Percentiles rank a stretch among this genome's conserved stretches.
These are phyloP conservation scores for Lachnellula cervina DNA, from an alignment of 2,329 filamentous ascomycete species.

Conservation along the genomic window DNA sequence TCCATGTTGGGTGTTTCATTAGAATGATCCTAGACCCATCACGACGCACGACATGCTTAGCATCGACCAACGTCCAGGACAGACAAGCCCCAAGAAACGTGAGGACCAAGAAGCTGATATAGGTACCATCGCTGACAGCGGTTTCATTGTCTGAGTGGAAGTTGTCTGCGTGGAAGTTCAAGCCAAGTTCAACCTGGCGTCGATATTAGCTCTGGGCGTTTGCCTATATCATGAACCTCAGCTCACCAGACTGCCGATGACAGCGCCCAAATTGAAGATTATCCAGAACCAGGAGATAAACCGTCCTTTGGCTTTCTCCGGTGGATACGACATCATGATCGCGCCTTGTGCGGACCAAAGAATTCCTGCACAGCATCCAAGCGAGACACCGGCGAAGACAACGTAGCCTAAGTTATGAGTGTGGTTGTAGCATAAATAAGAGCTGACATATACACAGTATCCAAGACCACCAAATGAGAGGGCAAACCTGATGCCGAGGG, in stretches of 20 bases:
- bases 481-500: slow-evolving; percentile 62
- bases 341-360: slow-evolving; percentile 77
- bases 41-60: slow-evolving; percentile 65
- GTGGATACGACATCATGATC: slow-evolving; percentile 84
- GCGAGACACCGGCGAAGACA: slow-evolving; percentile 69
- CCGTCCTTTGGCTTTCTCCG: slow-evolving; percentile 73
- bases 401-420: slow-evolving; percentile 50
- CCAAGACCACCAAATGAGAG: slow-evolving; percentile 68
- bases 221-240: slow-evolving; percentile 13
- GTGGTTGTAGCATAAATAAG: slow-evolving; percentile 47
- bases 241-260: slow-evolving; percentile 65
- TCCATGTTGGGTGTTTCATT: slow-evolving; percentile 85
- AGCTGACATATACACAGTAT: slow-evolving; percentile 67
- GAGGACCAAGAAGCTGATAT: slow-evolving; percentile 75
- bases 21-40: slow-evolving; percentile 76
- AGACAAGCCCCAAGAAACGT: slow-evolving; percentile 62
- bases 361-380: slow-evolving; percentile 71
- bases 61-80: slow-evolving; percentile 61
- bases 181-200: slow-evolving; percentile 58
- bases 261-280: slow-evolving; percentile 86
- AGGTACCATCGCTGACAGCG: slow-evolving; percentile 69
- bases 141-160: slow-evolving; percentile 48
- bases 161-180: slow-evolving; percentile 63
- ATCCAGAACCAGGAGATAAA: slow-evolving; percentile 91
- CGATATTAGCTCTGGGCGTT: background rate